Conservation (phyloP, 352 stramenopile genomes). For the Globisporangium recalcitrans region DNA sequence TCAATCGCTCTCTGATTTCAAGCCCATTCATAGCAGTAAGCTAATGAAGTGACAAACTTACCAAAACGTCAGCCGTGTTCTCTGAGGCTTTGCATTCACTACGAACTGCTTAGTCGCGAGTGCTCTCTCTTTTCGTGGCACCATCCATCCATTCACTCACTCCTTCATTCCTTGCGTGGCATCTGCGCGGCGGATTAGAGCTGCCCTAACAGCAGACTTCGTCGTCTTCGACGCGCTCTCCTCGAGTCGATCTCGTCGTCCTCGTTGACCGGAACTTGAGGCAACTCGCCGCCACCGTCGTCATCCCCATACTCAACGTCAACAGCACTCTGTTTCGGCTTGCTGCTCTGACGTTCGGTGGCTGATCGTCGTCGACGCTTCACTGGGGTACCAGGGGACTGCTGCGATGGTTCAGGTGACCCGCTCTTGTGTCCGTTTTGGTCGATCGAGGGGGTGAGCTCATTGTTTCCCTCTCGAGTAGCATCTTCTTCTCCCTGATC, state of each 20-base stretch:
- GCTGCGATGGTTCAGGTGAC: not conserved
- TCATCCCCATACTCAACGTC: not conserved
- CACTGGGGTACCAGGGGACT: not conserved
- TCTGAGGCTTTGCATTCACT: not conserved
- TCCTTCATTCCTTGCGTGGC: not conserved
- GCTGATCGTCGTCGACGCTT: slow-evolving; percentile 5
- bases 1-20: not conserved
- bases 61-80: not conserved
- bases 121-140: slow-evolving; percentile 4
- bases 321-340: not conserved
- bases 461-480: not conserved
- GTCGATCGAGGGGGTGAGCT: not conserved
- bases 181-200: not conserved
- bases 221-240: slow-evolving; percentile 27
- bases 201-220: slow-evolving; percentile 11
- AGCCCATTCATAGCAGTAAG: slow-evolving; percentile 9
- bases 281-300: not conserved
- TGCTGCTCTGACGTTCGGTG: not conserved
- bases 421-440: not conserved
- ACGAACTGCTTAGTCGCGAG: not conserved
- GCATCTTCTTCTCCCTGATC: no score
- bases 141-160: not conserved
- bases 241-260: slow-evolving; percentile 29
- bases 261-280: slow-evolving; percentile 4
- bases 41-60: slow-evolving; percentile 1